Percentiles rank a stretch among this genome's conserved stretches.
These are phyloP conservation scores for Heritiera fomes DNA, from an alignment of 345 rosid species.

Conservation along the genomic window DNA sequence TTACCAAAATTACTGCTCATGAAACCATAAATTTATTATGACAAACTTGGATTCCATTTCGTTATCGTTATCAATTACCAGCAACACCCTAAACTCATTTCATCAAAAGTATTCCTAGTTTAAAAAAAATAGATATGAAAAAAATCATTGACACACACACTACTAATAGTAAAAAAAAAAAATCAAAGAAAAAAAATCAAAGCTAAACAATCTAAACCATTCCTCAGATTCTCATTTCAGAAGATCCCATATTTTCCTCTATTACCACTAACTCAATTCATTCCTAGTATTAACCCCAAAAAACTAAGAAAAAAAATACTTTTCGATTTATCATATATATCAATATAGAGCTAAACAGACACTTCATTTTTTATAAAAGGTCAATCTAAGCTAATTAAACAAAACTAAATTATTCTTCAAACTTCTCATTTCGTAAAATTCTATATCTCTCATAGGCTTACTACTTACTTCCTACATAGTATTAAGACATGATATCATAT, in stretches of 20 bases:
- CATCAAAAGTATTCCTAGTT: not conserved
- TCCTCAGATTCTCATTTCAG: not conserved
- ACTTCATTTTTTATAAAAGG: not conserved
- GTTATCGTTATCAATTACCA: not conserved
- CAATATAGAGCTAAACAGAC: not conserved
- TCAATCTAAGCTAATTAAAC: not conserved
- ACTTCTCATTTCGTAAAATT: not conserved
- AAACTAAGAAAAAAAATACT: not conserved
- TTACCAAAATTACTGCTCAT: not conserved
- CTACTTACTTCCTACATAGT: not conserved
- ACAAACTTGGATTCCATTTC: not conserved
- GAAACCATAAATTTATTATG: not conserved
- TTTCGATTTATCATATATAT: slow-evolving; percentile 1
- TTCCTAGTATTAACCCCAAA: not conserved
- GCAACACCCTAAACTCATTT: not conserved
- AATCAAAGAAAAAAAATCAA: not conserved
- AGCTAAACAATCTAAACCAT: not conserved
- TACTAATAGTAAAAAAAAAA: not conserved
- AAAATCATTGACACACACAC: not conserved
- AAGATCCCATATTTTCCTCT: not conserved
- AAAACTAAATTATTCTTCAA: not conserved
- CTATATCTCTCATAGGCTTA: not conserved
- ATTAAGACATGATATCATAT: not conserved
- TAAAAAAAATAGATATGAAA: not conserved
- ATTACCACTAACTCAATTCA: not conserved